Conservation (phyloP, 805 yeast genomes). For the Tetrapisispora nanseiensis region DNA sequence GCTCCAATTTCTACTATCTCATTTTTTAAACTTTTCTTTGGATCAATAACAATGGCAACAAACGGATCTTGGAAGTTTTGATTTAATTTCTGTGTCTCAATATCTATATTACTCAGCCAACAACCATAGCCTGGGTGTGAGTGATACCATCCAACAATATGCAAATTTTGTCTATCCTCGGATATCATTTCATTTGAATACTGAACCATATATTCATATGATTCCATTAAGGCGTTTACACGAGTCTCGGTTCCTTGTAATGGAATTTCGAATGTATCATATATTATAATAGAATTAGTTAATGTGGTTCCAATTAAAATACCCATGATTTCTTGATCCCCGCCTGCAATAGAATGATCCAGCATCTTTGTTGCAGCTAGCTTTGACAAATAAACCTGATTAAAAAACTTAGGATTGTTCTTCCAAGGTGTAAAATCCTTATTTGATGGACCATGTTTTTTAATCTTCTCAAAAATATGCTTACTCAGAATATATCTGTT, state of each 20-base stretch:
- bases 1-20: slow-evolving; percentile 80
- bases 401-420: slow-evolving; percentile 5
- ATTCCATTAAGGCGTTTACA: slow-evolving; percentile 89
- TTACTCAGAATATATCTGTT: not conserved
- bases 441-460: not conserved
- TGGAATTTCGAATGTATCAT: slow-evolving; percentile 80
- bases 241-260: slow-evolving; percentile 95
- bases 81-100: slow-evolving; percentile 75
- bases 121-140: slow-evolving; percentile 98
- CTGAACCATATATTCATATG: slow-evolving; percentile 89
- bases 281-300: slow-evolving; percentile 47
- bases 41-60: slow-evolving; percentile 82
- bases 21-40: slow-evolving; percentile 52
- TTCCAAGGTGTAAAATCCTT: not conserved
- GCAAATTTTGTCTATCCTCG: slow-evolving; percentile 31
- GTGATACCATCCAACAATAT: slow-evolving; percentile 96
- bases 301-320: slow-evolving; percentile 75
- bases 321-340: slow-evolving; percentile 89
- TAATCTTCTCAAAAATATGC: not conserved
- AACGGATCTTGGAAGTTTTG: slow-evolving; percentile 89
- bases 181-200: slow-evolving; percentile 46
- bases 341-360: slow-evolving; percentile 74
- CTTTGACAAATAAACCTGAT: slow-evolving; percentile 41
- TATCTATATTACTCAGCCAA: slow-evolving; percentile 91
- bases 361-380: slow-evolving; percentile 68